Evolutionary conservation across 2,329 filamentous ascomycete species (phyloP), one percentile per base, ranked within the genome.

Genomic region (Orbilia oligospora): DNA sequence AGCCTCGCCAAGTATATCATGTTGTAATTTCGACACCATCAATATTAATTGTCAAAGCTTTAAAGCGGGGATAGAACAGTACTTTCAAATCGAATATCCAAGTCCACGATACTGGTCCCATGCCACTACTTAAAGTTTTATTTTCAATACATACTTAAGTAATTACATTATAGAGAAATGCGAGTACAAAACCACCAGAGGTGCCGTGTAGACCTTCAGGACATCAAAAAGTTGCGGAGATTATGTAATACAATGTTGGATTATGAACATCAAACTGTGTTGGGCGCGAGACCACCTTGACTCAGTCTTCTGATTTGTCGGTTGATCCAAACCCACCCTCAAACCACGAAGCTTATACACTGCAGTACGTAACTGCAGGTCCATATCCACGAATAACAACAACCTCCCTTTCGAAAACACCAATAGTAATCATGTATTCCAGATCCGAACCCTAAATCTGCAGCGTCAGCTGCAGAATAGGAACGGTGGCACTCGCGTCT

Each of bases 401-500:
- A 24, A 20, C 36, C 49, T 9, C 20, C 36, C 46, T 24, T 33
- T 22, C 58, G 14, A 58, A 46, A 49, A 61, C 30, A 20, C 20
- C 51, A 46, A 44, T 27, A 10, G 27, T 41, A 49, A 22, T 22
- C 18, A 77, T 77, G 73, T 41, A 44, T 58, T 48, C 16, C 10
- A 20, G 8, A 66, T 71, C 73, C 24, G 53, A 66, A 63, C 44
- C 73, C 66, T 77, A 68, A 77, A 61, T 55, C 73, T 77, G 73
- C 73, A 68, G 73, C 73, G 12, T 38, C 8, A 49, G 73, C 73
- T 77, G 73, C 73, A 77, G 73, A 77, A 67, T 77, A 67, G 61
- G 73, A 71, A 71, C 49, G 58, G 66, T 76, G 72, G 51, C 63
- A 38, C 20, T 24, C 38, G 56, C 53, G 72, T 33, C 58, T 41